Conservation (phyloP, 2,329 filamentous ascomycete species). For the Monosporascus sp. region DNA sequence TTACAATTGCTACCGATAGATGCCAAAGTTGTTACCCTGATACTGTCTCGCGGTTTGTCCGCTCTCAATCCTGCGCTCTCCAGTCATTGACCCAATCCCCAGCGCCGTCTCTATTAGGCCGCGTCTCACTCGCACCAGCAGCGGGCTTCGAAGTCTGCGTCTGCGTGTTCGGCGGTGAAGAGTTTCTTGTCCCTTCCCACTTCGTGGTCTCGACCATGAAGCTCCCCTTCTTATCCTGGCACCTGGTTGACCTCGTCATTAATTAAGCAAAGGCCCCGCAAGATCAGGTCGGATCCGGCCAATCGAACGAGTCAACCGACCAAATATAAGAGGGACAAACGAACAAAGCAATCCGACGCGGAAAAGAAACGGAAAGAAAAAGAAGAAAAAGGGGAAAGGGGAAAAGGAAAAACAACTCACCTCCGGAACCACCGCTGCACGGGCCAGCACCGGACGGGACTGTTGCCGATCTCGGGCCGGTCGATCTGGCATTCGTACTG, state of each 20-base stretch:
- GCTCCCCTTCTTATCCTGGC: conserved; percentile 49
- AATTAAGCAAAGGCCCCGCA: too few species aligned
- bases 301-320: neutral
- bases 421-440: conserved; percentile 56
- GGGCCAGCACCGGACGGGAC: conserved; percentile 50
- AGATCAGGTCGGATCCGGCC: too few species aligned
- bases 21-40: too few species aligned
- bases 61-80: neutral
- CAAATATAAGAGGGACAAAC: too few species aligned
- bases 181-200: conserved; percentile 45
- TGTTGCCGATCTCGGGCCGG: conserved; percentile 39
- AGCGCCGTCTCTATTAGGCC: neutral
- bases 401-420: conserved; percentile 34
- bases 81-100: neutral
- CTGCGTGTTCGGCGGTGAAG: too few species aligned
- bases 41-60: too few species aligned
- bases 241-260: conserved; percentile 35
- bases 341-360: too few species aligned
- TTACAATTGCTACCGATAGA: too few species aligned
- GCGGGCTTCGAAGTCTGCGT: conserved; percentile 2
- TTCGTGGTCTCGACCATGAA: conserved; percentile 62
- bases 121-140: neutral
- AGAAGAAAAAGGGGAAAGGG: neutral
- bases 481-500: conserved; percentile 58
- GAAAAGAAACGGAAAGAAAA: conserved; percentile 1